Conservation (phyloP, 371 early-diverging fungal species). For the Parasitella parasitica region DNA sequence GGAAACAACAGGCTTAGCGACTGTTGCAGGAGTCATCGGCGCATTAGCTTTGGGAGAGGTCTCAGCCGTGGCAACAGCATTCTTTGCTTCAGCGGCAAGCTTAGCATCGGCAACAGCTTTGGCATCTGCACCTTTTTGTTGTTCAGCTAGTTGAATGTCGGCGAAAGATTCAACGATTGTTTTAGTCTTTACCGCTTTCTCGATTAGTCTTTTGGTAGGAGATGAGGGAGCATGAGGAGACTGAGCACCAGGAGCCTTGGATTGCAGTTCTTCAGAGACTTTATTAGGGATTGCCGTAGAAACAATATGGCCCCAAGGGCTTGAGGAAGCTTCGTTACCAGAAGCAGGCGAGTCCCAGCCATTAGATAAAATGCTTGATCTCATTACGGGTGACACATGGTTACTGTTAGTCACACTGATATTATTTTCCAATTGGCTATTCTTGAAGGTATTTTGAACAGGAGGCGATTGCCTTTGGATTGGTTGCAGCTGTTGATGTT, state of each 20-base stretch:
- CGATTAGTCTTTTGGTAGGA: slow-evolving; percentile 18
- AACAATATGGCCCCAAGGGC: slow-evolving; percentile 36
- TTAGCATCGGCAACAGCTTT: slow-evolving; percentile 2
- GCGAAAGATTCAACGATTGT: slow-evolving; percentile 23
- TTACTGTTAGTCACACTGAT: slow-evolving; percentile 12
- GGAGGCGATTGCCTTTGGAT: slow-evolving; percentile 18
- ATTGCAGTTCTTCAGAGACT: slow-evolving; percentile 30
- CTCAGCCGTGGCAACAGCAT: not conserved
- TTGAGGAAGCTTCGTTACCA: slow-evolving; percentile 30
- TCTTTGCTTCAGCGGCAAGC: not conserved
- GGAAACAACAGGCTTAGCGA: slow-evolving; percentile 26
- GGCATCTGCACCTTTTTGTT: not conserved
- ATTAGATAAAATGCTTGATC: slow-evolving; percentile 20
- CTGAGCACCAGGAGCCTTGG: slow-evolving; percentile 34
- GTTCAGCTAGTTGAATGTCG: slow-evolving; percentile 21
- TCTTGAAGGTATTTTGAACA: slow-evolving; percentile 16
- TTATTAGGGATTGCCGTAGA: slow-evolving; percentile 31
- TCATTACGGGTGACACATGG: slow-evolving; percentile 28
- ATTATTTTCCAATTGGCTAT: slow-evolving; percentile 10
- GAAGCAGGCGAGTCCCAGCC: slow-evolving; percentile 46
- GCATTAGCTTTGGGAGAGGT: not conserved
- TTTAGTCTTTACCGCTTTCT: slow-evolving; percentile 16
- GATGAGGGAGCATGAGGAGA: slow-evolving; percentile 32
- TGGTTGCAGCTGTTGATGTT: slow-evolving; percentile 22
- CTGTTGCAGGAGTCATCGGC: not conserved